phyloP scores from a whole-genome alignment of 768 basidiomycete genomes.

The Suillus ampliporus region DNA sequence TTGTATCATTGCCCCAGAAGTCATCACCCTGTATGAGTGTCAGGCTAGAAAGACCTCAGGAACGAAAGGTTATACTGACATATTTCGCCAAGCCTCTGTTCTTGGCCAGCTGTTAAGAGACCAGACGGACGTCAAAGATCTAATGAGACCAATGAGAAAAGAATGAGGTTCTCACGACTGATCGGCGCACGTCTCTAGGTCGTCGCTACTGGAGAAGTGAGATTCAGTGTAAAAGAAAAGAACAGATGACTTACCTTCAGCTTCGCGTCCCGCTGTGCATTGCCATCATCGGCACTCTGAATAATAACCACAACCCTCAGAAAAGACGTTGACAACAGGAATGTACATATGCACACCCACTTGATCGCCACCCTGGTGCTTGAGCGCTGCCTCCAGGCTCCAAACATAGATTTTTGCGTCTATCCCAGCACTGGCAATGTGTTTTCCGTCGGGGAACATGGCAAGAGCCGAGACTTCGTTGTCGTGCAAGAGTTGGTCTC shows the following conservation, averaged over 20 bases:
- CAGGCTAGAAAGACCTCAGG: background rate
- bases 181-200: background rate
- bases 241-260: background rate
- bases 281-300: background rate
- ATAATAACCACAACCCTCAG: background rate
- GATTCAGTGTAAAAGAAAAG: background rate
- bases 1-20: background rate
- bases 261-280: background rate
- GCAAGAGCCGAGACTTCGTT: slow-evolving; percentile 82
- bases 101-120: background rate
- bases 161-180: background rate
- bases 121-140: background rate
- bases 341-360: background rate
- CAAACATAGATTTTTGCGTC: slow-evolving; percentile 81
- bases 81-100: background rate
- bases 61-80: background rate
- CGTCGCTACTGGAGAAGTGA: background rate
- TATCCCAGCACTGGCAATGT: slow-evolving; percentile 80
- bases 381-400: slow-evolving; percentile 56
- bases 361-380: background rate
- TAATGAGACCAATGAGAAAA: background rate
- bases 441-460: slow-evolving; percentile 78
- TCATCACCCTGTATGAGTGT: background rate
- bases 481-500: slow-evolving; percentile 67
- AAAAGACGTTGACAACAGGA: background rate